Conservation (phyloP, 2,329 filamentous ascomycete genomes). For the Cladosporium sp. region DNA sequence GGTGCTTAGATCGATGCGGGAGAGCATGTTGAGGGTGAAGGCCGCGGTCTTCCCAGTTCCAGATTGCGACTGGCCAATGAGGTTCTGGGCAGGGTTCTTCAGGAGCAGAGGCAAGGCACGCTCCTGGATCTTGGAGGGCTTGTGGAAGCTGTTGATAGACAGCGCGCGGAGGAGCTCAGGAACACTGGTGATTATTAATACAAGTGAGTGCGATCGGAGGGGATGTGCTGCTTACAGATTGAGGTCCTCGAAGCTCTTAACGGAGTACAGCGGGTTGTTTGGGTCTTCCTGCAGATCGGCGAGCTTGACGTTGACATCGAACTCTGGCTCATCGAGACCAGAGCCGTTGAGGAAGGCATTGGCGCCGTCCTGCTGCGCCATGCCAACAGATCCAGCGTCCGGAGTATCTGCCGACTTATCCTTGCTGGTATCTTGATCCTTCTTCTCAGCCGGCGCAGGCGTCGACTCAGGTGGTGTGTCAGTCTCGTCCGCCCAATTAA, state of each 20-base stretch:
- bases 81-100: constrained; percentile 76
- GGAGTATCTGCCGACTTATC: constrained; percentile 9
- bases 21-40: constrained; percentile 87
- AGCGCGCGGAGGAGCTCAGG: constrained; percentile 69
- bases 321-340: constrained; percentile 62
- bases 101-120: constrained; percentile 86
- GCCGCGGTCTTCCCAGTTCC: constrained; percentile 97
- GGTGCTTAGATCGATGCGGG: constrained; percentile 69
- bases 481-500: constrained; percentile 32
- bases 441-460: constrained; percentile 18
- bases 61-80: constrained; percentile 98
- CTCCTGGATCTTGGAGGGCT: constrained; percentile 97
- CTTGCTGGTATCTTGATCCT: constrained; percentile 13
- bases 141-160: constrained; percentile 76
- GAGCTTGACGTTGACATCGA: constrained; percentile 87
- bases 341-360: constrained; percentile 34
- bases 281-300: constrained; percentile 82
- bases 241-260: constrained; percentile 76
- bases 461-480: constrained; percentile 16
- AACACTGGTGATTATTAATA: constrained; percentile 37
- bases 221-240: constrained; percentile 57
- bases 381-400: constrained; percentile 13
- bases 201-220: constrained; percentile 18
- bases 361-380: constrained; percentile 40
- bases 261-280: constrained; percentile 80